Evolutionary conservation across 371 early-diverging fungal genomes (phyloP), one percentile per base, ranked within the genome.

Genomic region (Phascolomyces articulosus): DNA sequence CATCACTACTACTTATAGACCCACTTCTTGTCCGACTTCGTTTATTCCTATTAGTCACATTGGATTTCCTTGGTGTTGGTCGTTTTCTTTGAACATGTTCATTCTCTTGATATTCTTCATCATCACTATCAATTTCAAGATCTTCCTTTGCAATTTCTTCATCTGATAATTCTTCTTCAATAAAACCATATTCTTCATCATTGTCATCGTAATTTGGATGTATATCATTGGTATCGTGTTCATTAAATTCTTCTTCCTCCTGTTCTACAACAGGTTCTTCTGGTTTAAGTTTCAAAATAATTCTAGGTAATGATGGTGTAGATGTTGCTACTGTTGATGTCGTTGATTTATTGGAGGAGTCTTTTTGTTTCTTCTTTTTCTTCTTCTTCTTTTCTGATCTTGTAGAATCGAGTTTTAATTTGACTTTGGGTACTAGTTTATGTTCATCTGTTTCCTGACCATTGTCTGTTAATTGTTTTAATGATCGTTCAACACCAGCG

Each of bases 131-230:
- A 38, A 8, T 47, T 55, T 63, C 44, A 57, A 40, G 21, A 49
- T 40, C 62, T 55, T 38, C 57, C 48, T 27, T 57, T 55, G 40
- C 62, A 65, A 55, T 68, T 55, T 62, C 64, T 47, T 29, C 64
- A 40, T 58, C 71, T 63, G 58, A 67, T 53, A 34, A 41, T 28
- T 54, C 59, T 47, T 34, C 47, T 20, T 65, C 71, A 24, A 60
- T 61, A 23, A 47, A 31, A 2, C 44, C 53, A 53, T 55, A 69
- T 10, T 70, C 70, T 41, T 72, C 75, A 16, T 68, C 72, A 65
- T 71, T 68, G 16, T 70, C 71, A 24, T 69, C 65, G 29, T 71
- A 65, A 23, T 65, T 54, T 23, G 70, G 69, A 7, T 47, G 49
- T 41, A 24, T 26, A 8, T 62, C 61, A 27, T n/a, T 23, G 48